Conservation (phyloP, 345 rosid genomes). For the Bretschneidera sinensis region DNA sequence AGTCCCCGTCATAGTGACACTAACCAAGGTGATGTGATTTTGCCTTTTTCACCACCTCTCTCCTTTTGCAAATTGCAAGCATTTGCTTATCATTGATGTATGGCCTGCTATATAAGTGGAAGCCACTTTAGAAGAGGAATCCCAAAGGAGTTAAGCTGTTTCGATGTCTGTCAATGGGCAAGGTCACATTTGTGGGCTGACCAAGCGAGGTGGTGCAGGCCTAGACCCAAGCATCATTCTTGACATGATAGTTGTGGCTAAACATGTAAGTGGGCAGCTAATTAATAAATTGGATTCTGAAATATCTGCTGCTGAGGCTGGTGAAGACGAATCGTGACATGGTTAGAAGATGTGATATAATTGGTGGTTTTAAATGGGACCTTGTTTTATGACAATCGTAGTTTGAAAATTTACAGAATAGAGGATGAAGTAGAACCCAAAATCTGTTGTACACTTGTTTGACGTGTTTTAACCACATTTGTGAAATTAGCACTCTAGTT, state of each 20-base stretch:
- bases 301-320: conserved; percentile 60
- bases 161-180: conserved; percentile 63
- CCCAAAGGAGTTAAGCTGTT: conserved; percentile 90
- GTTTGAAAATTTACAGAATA: no score
- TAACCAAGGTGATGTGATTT: conserved; percentile 54
- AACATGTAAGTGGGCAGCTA: conserved; percentile 55
- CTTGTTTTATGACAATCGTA: no score
- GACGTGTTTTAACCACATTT: no score
- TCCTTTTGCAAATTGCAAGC: not conserved
- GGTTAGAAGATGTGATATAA: not conserved
- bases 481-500: no score
- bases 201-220: conserved; percentile 78
- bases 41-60: conserved; percentile 5
- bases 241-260: conserved; percentile 83
- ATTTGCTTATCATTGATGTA: not conserved
- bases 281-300: conserved; percentile 62
- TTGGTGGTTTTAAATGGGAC: not conserved
- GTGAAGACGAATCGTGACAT: conserved; percentile 29
- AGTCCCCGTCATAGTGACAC: conserved; percentile 67
- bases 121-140: conserved; percentile 91
- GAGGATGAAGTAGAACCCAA: no score
- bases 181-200: conserved; percentile 77
- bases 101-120: conserved; percentile 51
- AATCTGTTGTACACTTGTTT: no score
- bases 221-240: conserved; percentile 78